A percentile compares a stretch with the other conserved stretches of the same genome.
Conservation (phyloP, 2,329 filamentous ascomycete genomes). For the Stagonosporopsis vannaccii region DNA sequence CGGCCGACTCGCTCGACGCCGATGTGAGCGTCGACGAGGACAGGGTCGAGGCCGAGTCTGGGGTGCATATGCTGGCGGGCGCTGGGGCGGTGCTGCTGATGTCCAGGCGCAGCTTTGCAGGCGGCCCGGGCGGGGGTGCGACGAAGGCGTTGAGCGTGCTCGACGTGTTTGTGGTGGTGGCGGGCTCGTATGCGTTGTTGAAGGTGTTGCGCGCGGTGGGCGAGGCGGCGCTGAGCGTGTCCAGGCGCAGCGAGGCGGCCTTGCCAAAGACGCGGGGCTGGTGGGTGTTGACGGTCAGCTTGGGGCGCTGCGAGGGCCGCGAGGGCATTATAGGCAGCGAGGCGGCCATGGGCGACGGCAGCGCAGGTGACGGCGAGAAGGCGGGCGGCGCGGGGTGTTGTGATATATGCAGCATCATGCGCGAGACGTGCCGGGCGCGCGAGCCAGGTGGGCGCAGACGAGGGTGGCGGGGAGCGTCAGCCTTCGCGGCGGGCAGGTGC, state of each 20-base stretch:
- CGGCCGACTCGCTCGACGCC: slow-evolving; percentile 50
- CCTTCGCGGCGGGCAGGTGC: slow-evolving; percentile 17
- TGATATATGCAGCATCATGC: slow-evolving; percentile 50
- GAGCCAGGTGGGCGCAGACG: slow-evolving; percentile 16
- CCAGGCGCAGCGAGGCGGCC: slow-evolving; percentile 60
- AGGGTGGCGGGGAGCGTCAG: slow-evolving; percentile 19
- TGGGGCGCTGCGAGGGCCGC: slow-evolving; percentile 56
- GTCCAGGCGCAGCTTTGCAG: slow-evolving; percentile 41
- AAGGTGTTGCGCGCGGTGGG: slow-evolving; percentile 69
- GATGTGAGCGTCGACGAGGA: slow-evolving; percentile 52
- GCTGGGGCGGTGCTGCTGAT: slow-evolving; percentile 41
- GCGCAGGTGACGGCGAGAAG: slow-evolving; percentile 38
- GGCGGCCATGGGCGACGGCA: slow-evolving; percentile 50
- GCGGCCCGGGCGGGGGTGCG: slow-evolving; percentile 35
- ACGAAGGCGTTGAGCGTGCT: slow-evolving; percentile 22
- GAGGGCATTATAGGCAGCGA: slow-evolving; percentile 55
- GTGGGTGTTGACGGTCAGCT: slow-evolving; percentile 67
- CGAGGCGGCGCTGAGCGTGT: slow-evolving; percentile 63
- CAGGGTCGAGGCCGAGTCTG: slow-evolving; percentile 47
- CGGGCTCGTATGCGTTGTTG: slow-evolving; percentile 63
- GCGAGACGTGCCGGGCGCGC: slow-evolving; percentile 16
- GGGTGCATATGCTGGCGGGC: slow-evolving; percentile 38
- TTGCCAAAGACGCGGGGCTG: slow-evolving; percentile 60
- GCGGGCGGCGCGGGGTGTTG: slow-evolving; percentile 41
- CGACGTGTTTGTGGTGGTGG: slow-evolving; percentile 14